Conservation (phyloP, 768 basidiomycete species). For the Cyclocybe aegerita region DNA sequence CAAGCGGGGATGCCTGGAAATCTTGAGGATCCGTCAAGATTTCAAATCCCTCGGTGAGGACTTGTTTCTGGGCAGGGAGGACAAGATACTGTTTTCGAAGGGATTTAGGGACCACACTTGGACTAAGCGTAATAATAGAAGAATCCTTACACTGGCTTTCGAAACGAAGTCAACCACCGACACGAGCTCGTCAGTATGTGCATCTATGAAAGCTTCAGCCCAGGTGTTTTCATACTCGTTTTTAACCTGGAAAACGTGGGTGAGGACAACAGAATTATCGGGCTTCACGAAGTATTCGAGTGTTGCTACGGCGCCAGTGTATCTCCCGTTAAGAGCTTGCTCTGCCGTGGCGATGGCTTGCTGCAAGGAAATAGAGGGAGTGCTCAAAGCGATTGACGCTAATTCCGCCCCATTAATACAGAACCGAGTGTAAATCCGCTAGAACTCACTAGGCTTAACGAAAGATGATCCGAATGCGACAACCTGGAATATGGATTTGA, state of each 20-base stretch:
- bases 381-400: slow-evolving; percentile 31
- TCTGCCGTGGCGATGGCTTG: slow-evolving; percentile 35
- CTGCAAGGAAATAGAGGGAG: slow-evolving; percentile 35
- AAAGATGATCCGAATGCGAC: slow-evolving; percentile 48
- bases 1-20: slow-evolving; percentile 47
- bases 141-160: slow-evolving; percentile 36
- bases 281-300: slow-evolving; percentile 43
- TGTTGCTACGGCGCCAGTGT: slow-evolving; percentile 37
- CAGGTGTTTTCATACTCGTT: slow-evolving; percentile 39
- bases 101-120: background rate
- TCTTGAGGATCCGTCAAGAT: slow-evolving; percentile 55
- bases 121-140: background rate
- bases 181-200: slow-evolving; percentile 48
- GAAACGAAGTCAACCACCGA: slow-evolving; percentile 54
- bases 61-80: slow-evolving; percentile 33
- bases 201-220: slow-evolving; percentile 63
- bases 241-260: slow-evolving; percentile 39
- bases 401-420: background rate
- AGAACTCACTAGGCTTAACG: slow-evolving; percentile 35
- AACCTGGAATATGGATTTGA: slow-evolving; percentile 1
- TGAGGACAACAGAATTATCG: slow-evolving; percentile 38
- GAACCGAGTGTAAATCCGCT: background rate
- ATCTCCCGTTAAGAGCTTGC: slow-evolving; percentile 35
- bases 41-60: slow-evolving; percentile 52
- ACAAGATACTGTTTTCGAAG: background rate